phyloP scores from a whole-genome alignment of 495 filamentous ascomycete species.

The Neurospora sp. region DNA sequence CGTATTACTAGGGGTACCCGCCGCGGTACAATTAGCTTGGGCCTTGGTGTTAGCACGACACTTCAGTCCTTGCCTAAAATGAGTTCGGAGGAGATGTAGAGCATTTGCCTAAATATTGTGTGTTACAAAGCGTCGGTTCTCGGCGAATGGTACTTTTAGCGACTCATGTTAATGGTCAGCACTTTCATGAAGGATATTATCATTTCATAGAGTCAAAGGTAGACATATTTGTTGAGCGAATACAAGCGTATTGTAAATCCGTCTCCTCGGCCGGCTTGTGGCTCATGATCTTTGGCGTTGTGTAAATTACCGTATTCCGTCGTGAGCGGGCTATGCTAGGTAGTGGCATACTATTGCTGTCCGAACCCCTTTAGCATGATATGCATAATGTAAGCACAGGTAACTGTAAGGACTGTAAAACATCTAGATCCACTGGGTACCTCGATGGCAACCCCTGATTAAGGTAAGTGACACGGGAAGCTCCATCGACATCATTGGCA shows the following conservation, averaged over 20 bases:
- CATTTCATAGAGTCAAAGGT: background rate
- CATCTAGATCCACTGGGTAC: background rate
- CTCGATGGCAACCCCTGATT: background rate
- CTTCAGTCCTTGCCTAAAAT: background rate
- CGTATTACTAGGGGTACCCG: constrained; percentile 10
- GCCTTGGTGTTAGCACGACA: background rate
- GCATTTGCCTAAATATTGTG: background rate
- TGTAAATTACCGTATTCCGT: background rate
- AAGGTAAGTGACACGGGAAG: background rate
- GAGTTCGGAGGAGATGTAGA: background rate
- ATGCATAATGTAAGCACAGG: background rate
- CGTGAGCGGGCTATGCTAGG: background rate
- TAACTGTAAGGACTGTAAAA: background rate
- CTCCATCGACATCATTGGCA: background rate
- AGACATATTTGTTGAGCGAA: background rate
- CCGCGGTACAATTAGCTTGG: background rate
- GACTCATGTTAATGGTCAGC: background rate
- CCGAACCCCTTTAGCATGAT: background rate
- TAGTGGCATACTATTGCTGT: background rate
- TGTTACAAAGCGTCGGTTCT: background rate
- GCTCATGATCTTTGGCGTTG: background rate
- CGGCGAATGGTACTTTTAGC: background rate
- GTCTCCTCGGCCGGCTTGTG: background rate
- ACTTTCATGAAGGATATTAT: background rate
- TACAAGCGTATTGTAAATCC: background rate